Percentiles rank a stretch among this genome's conserved stretches.
Evolutionary conservation across 371 early-diverging fungal genomes (phyloP).

Genomic region (Apophysomyces variabilis): DNA sequence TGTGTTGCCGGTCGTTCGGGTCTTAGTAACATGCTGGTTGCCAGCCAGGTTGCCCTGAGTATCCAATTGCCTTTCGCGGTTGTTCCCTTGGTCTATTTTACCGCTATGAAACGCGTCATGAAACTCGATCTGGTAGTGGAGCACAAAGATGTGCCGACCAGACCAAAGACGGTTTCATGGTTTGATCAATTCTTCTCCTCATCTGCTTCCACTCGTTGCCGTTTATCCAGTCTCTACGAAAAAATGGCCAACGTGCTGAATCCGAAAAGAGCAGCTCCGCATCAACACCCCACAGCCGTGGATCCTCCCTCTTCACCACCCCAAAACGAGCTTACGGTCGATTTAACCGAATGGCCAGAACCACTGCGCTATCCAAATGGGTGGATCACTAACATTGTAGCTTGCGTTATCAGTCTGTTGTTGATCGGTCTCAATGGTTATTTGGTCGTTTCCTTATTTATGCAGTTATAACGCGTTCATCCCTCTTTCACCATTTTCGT

Average conservation of each 20-base stretch:
- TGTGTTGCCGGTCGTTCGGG: constrained; percentile 68
- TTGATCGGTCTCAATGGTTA: constrained; percentile 65
- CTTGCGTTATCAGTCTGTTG: constrained; percentile 50
- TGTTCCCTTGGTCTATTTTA: constrained; percentile 76
- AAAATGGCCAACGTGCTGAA: constrained; percentile 3
- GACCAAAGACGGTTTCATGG: constrained; percentile 4
- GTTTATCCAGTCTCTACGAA: constrained; percentile 6
- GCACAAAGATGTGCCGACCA: constrained; percentile 12
- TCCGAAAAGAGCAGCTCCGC: constrained; percentile 1
- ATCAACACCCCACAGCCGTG: constrained; percentile 8
- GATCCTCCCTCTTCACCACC: constrained; percentile 8
- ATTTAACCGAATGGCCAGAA: constrained; percentile 23
- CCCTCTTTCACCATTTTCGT: constrained; percentile 20
- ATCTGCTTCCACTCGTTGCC: not conserved
- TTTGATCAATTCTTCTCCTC: constrained; percentile 10
- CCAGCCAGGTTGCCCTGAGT: constrained; percentile 78
- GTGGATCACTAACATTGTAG: constrained; percentile 41
- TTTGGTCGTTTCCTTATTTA: constrained; percentile 45
- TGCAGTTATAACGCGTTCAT: constrained; percentile 23
- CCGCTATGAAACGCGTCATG: constrained; percentile 61
- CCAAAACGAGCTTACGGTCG: constrained; percentile 3
- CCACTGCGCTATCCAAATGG: constrained; percentile 41
- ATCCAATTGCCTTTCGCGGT: constrained; percentile 84
- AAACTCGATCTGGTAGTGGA: constrained; percentile 39
- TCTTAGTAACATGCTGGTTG: constrained; percentile 68